phyloP scores from a whole-genome alignment of 176 grass and related monocot species.

The Carex parvula region DNA sequence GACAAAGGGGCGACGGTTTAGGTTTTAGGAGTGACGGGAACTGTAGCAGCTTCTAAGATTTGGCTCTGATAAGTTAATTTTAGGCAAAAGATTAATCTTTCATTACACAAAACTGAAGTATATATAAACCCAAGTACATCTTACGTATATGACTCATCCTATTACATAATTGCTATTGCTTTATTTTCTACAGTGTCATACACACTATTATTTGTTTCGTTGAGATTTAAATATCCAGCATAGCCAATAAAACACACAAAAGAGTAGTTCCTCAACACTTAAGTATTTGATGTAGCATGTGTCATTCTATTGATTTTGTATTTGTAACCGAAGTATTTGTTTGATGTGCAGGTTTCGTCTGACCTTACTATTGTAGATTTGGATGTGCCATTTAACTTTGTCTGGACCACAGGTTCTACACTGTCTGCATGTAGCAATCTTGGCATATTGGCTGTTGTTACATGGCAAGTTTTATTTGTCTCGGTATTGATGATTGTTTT shows the following conservation, averaged over 20 bases:
- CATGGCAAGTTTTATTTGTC: slow-evolving; percentile 90
- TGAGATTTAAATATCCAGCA: background rate
- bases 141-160: no score
- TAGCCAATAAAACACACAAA: background rate
- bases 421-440: slow-evolving; percentile 71
- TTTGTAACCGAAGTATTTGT: background rate
- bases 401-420: slow-evolving; percentile 43
- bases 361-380: slow-evolving; percentile 87
- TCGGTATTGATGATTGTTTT: slow-evolving; percentile 57
- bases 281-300: background rate
- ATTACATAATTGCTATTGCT: no score
- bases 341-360: slow-evolving; percentile 62
- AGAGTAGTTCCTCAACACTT: background rate
- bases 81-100: no score
- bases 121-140: no score
- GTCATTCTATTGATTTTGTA: background rate
- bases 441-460: slow-evolving; percentile 76
- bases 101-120: no score
- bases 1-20: no score
- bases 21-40: no score
- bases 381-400: slow-evolving; percentile 73
- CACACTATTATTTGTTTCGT: background rate
- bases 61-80: no score
- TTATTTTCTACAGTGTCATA: no score
- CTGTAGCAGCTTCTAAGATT: no score